Evolutionary conservation across 805 yeast genomes (phyloP).

Genomic region (Sugiyamaella valdiviana): DNA sequence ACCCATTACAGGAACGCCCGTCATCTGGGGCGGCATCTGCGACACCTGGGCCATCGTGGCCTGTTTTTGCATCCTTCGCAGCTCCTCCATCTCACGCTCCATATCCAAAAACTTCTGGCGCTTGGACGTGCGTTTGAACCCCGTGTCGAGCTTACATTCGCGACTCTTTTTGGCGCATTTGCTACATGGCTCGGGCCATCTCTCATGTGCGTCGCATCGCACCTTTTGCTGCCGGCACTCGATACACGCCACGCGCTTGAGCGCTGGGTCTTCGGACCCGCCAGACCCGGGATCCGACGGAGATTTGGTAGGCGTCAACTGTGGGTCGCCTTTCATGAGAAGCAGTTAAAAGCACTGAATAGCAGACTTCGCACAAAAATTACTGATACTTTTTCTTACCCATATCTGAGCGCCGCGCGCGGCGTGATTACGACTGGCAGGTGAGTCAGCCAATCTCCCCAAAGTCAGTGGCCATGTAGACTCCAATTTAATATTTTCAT

Average conservation of each 20-base stretch:
- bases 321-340: conserved; percentile 2
- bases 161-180: conserved; percentile 69
- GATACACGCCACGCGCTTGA: conserved; percentile 77
- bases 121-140: conserved; percentile 83
- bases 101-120: conserved; percentile 45
- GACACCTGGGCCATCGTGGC: too few relatives aligned
- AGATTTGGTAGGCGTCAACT: not conserved
- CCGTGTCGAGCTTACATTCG: conserved; percentile 67
- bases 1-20: too few relatives aligned
- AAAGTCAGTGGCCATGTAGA: too few relatives aligned
- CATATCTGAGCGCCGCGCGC: too few relatives aligned
- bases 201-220: conserved; percentile 71
- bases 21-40: too few relatives aligned
- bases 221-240: conserved; percentile 93
- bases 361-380: too few relatives aligned
- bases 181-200: conserved; percentile 72
- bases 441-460: not conserved
- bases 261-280: conserved; percentile 8
- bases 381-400: too few relatives aligned
- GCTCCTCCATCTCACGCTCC: conserved; percentile 69
- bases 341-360: too few relatives aligned
- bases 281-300: conserved; percentile 3
- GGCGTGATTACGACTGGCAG: too few relatives aligned
- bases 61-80: conserved; percentile 38
- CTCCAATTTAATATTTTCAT: too few relatives aligned